Evolutionary conservation across 2,329 filamentous ascomycete genomes (phyloP).

Genomic region (Colletotrichum theobromicola): DNA sequence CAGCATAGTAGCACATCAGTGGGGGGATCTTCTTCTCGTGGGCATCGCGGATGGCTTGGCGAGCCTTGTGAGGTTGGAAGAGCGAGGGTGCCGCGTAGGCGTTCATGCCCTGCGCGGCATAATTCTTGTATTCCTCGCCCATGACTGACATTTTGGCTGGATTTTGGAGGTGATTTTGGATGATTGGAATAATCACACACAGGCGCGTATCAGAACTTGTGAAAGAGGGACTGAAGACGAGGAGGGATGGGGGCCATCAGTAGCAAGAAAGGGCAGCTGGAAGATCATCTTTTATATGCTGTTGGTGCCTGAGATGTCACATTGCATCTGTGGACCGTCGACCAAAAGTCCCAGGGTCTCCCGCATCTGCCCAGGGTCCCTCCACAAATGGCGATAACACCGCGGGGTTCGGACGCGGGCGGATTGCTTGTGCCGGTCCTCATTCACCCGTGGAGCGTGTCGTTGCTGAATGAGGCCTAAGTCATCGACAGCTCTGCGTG

Average conservation of each 20-base stretch:
- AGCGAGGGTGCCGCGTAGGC: constrained; percentile 49
- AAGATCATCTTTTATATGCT: neutral
- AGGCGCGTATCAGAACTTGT: neutral
- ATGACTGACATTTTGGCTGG: constrained; percentile 6
- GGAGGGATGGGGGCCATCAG: neutral
- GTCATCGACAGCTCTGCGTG: neutral
- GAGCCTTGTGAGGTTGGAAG: constrained; percentile 49
- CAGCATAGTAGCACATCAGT: constrained; percentile 46
- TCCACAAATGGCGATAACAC: neutral
- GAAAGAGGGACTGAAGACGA: neutral
- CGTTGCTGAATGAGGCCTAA: neutral
- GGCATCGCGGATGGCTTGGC: constrained; percentile 51
- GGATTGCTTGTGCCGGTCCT: neutral
- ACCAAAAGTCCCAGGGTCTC: neutral
- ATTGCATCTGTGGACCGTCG: neutral
- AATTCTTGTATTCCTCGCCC: constrained; percentile 19
- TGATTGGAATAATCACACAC: too few relatives aligned
- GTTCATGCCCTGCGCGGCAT: constrained; percentile 33
- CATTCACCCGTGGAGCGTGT: neutral
- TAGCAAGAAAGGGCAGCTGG: neutral
- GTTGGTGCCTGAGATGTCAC: neutral
- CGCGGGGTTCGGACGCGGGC: neutral
- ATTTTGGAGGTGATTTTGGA: neutral
- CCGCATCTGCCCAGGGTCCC: neutral
- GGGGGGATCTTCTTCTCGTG: constrained; percentile 49